Percentiles rank a stretch among this genome's conserved stretches.
phyloP scores from a whole-genome alignment of 108 stramenopile species.

The Bacterosira constricta region DNA sequence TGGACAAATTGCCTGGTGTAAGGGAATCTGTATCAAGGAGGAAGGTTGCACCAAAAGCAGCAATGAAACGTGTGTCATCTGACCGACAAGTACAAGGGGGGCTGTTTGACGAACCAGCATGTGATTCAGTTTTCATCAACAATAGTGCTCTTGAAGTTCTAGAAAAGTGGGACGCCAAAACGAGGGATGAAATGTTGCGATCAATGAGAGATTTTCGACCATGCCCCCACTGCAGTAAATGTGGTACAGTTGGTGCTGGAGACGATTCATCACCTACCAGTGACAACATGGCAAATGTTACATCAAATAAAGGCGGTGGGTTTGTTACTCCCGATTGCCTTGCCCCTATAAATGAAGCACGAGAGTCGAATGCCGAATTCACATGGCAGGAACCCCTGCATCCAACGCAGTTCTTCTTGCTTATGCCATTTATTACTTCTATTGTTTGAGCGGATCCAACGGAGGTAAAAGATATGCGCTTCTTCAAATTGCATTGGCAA shows the following conservation, averaged over 20 bases:
- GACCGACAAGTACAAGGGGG: not conserved
- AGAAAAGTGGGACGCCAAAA: constrained; percentile 57
- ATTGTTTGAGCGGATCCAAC: constrained; percentile 13
- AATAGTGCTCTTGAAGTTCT: constrained; percentile 27
- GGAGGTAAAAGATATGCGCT: not conserved
- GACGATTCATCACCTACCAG: constrained; percentile 1
- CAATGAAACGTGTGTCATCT: not conserved
- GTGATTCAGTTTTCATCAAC: constrained; percentile 12
- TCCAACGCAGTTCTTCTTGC: constrained; percentile 1
- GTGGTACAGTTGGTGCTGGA: too few species aligned
- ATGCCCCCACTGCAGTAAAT: constrained; percentile 62
- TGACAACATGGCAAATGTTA: not conserved
- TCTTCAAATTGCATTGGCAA: constrained; percentile 32
- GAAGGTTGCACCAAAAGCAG: not conserved
- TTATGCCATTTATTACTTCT: constrained; percentile 28
- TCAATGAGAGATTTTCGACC: constrained; percentile 61
- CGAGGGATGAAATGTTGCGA: constrained; percentile 56
- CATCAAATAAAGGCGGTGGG: constrained; percentile 50
- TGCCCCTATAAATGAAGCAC: constrained; percentile 52
- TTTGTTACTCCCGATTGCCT: constrained; percentile 72
- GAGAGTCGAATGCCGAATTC: constrained; percentile 49
- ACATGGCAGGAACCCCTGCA: constrained; percentile 15
- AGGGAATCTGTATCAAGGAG: not conserved
- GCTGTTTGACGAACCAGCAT: constrained; percentile 6
- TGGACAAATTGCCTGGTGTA: constrained; percentile 17